Conservation (phyloP, 345 rosid species). For the Psidium guajava region DNA sequence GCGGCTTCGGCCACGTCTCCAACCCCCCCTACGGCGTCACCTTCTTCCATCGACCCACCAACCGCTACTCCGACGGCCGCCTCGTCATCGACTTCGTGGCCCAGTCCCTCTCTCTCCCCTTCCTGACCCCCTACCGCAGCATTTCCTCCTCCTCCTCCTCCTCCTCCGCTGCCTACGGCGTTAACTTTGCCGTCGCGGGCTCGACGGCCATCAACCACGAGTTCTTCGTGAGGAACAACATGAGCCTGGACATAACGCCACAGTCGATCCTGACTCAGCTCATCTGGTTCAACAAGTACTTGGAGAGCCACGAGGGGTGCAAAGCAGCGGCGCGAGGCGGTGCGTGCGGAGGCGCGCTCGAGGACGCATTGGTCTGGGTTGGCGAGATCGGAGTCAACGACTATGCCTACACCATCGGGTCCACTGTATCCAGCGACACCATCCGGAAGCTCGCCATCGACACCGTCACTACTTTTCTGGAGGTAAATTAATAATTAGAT, state of each 20-base stretch:
- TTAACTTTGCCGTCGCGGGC: constrained; percentile 91
- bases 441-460: constrained; percentile 36
- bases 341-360: constrained; percentile 26
- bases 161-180: constrained; percentile 17
- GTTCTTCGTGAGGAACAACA: constrained; percentile 68
- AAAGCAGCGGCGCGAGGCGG: constrained; percentile 5
- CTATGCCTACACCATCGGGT: constrained; percentile 62
- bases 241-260: constrained; percentile 57
- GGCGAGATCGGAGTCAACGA: constrained; percentile 95
- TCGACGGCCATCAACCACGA: constrained; percentile 67
- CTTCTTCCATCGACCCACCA: constrained; percentile 69
- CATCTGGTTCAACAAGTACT: constrained; percentile 44
- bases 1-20: constrained; percentile 71
- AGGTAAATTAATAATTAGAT: constrained; percentile 23
- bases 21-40: constrained; percentile 70
- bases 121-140: constrained; percentile 57
- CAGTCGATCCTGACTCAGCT: constrained; percentile 67
- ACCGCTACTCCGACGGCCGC: constrained; percentile 89
- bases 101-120: constrained; percentile 52
- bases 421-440: constrained; percentile 37
- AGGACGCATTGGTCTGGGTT: constrained; percentile 70
- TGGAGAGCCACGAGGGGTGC: constrained; percentile 40
- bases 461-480: constrained; percentile 30
- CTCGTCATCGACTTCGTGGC: constrained; percentile 80
- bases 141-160: constrained; percentile 10